Evolutionary conservation across 495 filamentous ascomycete species (phyloP).

Genomic region (Hyaloscypha finlandica): DNA sequence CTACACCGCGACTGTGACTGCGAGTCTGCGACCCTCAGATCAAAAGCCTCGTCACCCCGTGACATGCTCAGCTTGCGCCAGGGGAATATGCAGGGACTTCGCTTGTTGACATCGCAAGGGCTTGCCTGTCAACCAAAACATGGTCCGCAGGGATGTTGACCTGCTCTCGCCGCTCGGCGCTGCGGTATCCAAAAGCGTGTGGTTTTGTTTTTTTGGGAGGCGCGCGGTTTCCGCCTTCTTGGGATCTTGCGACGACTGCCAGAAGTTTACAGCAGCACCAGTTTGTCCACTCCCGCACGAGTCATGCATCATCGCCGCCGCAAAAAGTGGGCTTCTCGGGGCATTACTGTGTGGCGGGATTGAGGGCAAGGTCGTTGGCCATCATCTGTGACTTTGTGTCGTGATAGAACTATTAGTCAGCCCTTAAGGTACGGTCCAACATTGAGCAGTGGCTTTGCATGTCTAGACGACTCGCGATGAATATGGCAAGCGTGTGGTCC

Average conservation of each 20-base stretch:
- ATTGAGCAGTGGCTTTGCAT: no score
- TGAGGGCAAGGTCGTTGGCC: no score
- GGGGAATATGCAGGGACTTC: conserved; percentile 8
- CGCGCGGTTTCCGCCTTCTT: conserved; percentile 25
- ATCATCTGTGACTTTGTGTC: no score
- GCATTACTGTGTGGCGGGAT: neutral
- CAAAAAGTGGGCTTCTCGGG: neutral
- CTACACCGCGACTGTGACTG: no score
- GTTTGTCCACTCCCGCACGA: conserved; percentile 2
- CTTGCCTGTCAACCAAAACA: conserved; percentile 4
- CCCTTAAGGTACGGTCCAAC: no score
- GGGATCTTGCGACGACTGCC: conserved; percentile 12
- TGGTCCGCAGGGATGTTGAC: neutral
- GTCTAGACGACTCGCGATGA: no score
- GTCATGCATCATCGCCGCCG: neutral
- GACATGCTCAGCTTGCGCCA: neutral
- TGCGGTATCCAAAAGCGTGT: conserved; percentile 9
- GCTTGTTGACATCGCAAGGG: neutral
- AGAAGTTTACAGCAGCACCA: neutral
- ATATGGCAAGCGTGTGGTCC: no score
- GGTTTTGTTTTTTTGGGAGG: conserved; percentile 16
- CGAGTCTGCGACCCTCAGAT: neutral
- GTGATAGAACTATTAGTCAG: no score
- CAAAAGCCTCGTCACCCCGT: conserved; percentile 20
- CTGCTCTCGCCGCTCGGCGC: neutral